A percentile compares a stretch with the other conserved stretches of the same genome.
Evolutionary conservation across 2,329 filamentous ascomycete species (phyloP).

Genomic region (Penicillium italicum): DNA sequence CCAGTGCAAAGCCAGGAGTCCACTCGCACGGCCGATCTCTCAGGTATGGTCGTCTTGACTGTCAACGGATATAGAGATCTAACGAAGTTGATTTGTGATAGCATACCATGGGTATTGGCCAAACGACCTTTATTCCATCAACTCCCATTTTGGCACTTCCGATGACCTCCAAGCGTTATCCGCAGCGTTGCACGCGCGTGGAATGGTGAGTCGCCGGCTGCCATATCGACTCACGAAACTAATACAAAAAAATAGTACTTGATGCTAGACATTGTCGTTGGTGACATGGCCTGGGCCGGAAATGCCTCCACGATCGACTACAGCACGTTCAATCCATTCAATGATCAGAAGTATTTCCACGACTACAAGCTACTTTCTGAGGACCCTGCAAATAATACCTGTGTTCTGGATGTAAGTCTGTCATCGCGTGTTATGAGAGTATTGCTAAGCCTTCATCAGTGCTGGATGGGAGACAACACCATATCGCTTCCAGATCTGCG

Average conservation of each 20-base stretch:
- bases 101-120: slow-evolving; percentile 12
- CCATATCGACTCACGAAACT: background rate
- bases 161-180: slow-evolving; percentile 58
- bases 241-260: slow-evolving; percentile 42
- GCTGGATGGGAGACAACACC: slow-evolving; percentile 51
- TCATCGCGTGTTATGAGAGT: background rate
- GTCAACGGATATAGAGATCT: slow-evolving; percentile 44
- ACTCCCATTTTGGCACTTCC: slow-evolving; percentile 57
- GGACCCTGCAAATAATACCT: slow-evolving; percentile 4
- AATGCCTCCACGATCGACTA: slow-evolving; percentile 23
- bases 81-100: slow-evolving; percentile 1
- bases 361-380: slow-evolving; percentile 13
- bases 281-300: slow-evolving; percentile 20
- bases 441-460: slow-evolving; percentile 7
- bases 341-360: slow-evolving; percentile 27
- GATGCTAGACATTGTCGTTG: slow-evolving; percentile 56
- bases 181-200: slow-evolving; percentile 52
- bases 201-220: slow-evolving; percentile 35
- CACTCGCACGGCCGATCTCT: slow-evolving; percentile 30
- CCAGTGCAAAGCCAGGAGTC: slow-evolving; percentile 42
- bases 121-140: slow-evolving; percentile 47
- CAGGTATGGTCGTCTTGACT: slow-evolving; percentile 46
- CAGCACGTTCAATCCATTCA: slow-evolving; percentile 27
- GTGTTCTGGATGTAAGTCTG: slow-evolving; percentile 10
- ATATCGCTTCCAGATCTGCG: slow-evolving; percentile 48